Evolutionary conservation across 257 asterid species (phyloP).

Genomic region (Coffea eugenioides): DNA sequence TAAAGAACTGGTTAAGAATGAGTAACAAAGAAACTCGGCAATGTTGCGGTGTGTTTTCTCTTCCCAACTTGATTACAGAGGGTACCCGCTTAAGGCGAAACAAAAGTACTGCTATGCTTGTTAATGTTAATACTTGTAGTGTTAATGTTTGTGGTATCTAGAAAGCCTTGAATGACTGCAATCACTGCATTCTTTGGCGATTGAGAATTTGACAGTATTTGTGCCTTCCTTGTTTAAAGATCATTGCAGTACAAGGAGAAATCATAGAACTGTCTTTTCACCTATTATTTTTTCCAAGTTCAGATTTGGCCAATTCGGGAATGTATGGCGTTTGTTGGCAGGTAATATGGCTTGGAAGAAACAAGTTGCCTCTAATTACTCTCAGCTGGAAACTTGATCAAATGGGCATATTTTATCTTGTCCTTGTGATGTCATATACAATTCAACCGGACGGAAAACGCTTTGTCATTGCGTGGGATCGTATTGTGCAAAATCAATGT

Average conservation of each 20-base stretch:
- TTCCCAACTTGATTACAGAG: not conserved
- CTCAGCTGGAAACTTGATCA: not conserved
- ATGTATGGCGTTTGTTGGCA: no score
- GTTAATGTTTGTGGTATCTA: not conserved
- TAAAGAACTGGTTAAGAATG: constrained; percentile 41
- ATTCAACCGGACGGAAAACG: not conserved
- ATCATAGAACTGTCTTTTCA: not conserved
- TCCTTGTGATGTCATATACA: not conserved
- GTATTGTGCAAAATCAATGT: not conserved
- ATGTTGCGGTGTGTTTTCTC: no score
- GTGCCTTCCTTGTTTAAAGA: not conserved
- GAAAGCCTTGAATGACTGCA: not conserved
- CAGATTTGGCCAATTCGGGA: not conserved
- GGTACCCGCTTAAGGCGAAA: not conserved
- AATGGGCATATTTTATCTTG: not conserved
- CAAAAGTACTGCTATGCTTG: not conserved
- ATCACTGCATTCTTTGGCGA: not conserved
- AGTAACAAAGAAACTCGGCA: not conserved
- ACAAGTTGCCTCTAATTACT: not conserved
- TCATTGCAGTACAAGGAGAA: not conserved
- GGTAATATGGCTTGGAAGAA: no score
- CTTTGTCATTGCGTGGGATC: not conserved
- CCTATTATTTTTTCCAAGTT: not conserved
- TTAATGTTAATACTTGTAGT: not conserved
- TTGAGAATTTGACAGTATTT: not conserved